Evolutionary conservation across 495 filamentous ascomycete genomes (phyloP).

Genomic region (Penicillium antarcticum): DNA sequence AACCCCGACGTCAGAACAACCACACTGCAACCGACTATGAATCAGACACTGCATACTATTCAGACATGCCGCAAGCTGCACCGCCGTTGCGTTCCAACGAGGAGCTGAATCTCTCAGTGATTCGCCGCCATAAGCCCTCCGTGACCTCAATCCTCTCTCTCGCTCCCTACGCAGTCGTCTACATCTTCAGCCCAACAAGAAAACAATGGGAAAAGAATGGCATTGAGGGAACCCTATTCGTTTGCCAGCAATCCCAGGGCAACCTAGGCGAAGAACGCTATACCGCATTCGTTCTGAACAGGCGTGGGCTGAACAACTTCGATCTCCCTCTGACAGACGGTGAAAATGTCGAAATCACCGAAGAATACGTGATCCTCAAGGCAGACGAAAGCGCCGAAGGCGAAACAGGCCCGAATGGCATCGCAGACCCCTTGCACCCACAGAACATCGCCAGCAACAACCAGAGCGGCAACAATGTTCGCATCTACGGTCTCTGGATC

Average conservation of each 20-base stretch:
- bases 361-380: conserved; percentile 60
- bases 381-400: conserved; percentile 21
- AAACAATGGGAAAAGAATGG: conserved; percentile 73
- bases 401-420: conserved; percentile 8
- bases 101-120: conserved; percentile 76
- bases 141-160: conserved; percentile 67
- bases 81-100: conserved; percentile 63
- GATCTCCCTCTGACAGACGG: conserved; percentile 44
- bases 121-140: conserved; percentile 69
- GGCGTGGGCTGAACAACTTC: conserved; percentile 60
- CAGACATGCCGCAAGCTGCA: conserved; percentile 36
- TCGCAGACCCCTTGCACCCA: conserved; percentile 16
- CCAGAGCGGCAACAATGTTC: conserved; percentile 17
- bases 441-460: conserved; percentile 6
- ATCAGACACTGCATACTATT: conserved; percentile 46
- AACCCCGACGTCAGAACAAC: conserved; percentile 33
- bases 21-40: conserved; percentile 63
- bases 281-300: conserved; percentile 58
- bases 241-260: conserved; percentile 58
- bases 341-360: conserved; percentile 57
- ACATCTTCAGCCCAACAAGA: conserved; percentile 61
- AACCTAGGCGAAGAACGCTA: conserved; percentile 49
- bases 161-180: conserved; percentile 76
- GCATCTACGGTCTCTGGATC: conserved; percentile 62
- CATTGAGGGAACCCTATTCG: conserved; percentile 78